Percentiles rank a stretch among this genome's conserved stretches.
Evolutionary conservation across 2,329 filamentous ascomycete species (phyloP).

Genomic region (Coleophoma eucalyptorum): DNA sequence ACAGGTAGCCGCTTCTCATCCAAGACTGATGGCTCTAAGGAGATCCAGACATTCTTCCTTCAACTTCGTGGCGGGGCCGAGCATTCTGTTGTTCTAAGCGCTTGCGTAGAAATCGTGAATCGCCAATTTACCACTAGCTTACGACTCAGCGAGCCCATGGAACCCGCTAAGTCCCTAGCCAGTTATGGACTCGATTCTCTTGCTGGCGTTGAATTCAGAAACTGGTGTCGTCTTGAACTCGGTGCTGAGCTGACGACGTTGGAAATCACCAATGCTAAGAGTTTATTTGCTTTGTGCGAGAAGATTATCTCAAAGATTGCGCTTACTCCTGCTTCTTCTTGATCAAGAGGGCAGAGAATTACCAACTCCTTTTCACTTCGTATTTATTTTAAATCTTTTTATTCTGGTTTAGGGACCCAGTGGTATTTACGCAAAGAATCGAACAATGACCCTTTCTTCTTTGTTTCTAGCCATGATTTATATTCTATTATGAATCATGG

Average conservation of each 20-base stretch:
- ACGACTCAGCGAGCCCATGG: conserved; percentile 19
- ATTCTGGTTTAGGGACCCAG: too few relatives aligned
- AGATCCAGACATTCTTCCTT: conserved; percentile 10
- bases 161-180: conserved; percentile 17
- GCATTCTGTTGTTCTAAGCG: conserved; percentile 9
- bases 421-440: too few relatives aligned
- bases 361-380: too few relatives aligned
- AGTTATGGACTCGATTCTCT: conserved; percentile 40
- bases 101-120: conserved; percentile 16
- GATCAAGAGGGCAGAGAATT: too few relatives aligned
- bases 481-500: too few relatives aligned
- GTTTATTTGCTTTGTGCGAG: conserved; percentile 21
- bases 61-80: conserved; percentile 12
- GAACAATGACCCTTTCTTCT: too few relatives aligned
- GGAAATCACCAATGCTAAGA: conserved; percentile 25
- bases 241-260: conserved; percentile 24
- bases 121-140: conserved; percentile 21
- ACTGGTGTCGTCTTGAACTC: conserved; percentile 40
- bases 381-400: too few relatives aligned
- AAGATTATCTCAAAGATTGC: conserved; percentile 16
- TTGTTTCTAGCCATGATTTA: too few relatives aligned
- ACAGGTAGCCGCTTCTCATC: not conserved
- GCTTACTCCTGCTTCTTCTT: not conserved
- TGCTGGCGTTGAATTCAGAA: conserved; percentile 45
- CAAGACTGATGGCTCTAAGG: conserved; percentile 17